Evolutionary conservation across 768 basidiomycete genomes (phyloP), one percentile per base, ranked within the genome.

Genomic region (Psilocybe cubensis): DNA sequence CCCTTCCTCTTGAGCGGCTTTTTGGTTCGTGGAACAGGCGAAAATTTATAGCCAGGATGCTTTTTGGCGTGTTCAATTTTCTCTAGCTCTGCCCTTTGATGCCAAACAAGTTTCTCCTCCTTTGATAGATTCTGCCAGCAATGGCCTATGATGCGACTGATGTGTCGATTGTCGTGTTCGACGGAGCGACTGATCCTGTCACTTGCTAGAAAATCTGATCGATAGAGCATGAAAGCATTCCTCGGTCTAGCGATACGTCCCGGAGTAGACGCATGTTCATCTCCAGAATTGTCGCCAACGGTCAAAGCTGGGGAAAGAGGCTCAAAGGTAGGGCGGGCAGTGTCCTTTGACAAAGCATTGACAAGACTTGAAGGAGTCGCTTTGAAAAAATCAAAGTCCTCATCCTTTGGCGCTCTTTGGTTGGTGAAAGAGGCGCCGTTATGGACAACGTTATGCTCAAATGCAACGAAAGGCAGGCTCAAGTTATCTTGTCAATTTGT

Each of bases 201-300:
- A 6, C 77, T 76, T 3, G 81, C 78, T 38, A 83, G 81, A 49
- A 88, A 84, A 54, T 80, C 83, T 23, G 83, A 86, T 20, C 85
- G 79, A 68, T 82, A 87, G 67, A 87, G 79, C 77, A 87, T 92
- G 78, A 94, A 96, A 9, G 92, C 88, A 66, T 95, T 96, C 54
- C 89, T 81, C 1, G 93, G 93, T 12, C 92, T 86, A 28, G 85
- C 86, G 33, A 93, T 82, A 67, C 86, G 86, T 31, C 77, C 9
- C 73, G 72, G 57, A n/a, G 27, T 3, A 17, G 52, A 9, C 31
- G 29, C 12, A 17, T 50, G 17, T 7, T 29, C 8, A 18, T 24
- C 49, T 11, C 18, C 40, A 27, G 20, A 23, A n/a, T 21, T 40
- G 29, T 7, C 27, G 3, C 35, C 42, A 18, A 28, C n/a, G 5